Conservation (phyloP, 495 filamentous ascomycete species). For the Podospora tetraspora region DNA sequence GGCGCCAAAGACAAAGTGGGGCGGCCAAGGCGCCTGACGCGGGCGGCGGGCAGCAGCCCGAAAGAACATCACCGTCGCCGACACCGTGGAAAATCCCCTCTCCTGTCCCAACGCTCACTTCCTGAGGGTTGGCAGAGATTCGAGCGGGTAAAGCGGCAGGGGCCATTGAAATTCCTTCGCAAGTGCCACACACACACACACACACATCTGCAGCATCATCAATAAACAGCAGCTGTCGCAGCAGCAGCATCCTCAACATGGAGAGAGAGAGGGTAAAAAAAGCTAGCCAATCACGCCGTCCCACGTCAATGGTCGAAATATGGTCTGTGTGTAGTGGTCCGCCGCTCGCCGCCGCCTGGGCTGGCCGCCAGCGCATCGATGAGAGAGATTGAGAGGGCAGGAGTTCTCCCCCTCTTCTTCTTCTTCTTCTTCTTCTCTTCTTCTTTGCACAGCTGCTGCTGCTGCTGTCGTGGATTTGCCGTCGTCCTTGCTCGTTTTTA, state of each 20-base stretch:
- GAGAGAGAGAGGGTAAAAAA: neutral
- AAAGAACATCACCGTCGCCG: neutral
- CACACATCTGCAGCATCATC: neutral
- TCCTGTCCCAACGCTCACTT: too few species aligned
- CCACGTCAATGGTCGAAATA: constrained; percentile 33
- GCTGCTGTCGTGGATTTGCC: neutral
- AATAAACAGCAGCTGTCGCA: neutral
- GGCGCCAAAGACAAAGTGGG: neutral
- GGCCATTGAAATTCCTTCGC: too few species aligned
- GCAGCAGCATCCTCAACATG: too few species aligned
- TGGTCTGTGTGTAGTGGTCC: constrained; percentile 29
- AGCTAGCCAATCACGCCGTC: constrained; percentile 29
- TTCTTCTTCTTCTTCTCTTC: neutral
- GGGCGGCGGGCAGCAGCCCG: neutral
- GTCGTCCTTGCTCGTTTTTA: neutral
- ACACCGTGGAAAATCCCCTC: neutral
- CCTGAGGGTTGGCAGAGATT: too few species aligned
- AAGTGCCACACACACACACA: neutral
- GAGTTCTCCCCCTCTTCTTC: neutral
- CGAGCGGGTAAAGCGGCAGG: neutral
- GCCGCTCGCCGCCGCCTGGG: neutral
- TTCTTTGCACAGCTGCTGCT: neutral
- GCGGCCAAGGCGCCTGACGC: neutral
- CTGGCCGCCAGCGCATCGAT: neutral
- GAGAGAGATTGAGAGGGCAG: neutral